Conservation (phyloP, 257 asterid genomes). For the Capsicum rhomboideum region DNA sequence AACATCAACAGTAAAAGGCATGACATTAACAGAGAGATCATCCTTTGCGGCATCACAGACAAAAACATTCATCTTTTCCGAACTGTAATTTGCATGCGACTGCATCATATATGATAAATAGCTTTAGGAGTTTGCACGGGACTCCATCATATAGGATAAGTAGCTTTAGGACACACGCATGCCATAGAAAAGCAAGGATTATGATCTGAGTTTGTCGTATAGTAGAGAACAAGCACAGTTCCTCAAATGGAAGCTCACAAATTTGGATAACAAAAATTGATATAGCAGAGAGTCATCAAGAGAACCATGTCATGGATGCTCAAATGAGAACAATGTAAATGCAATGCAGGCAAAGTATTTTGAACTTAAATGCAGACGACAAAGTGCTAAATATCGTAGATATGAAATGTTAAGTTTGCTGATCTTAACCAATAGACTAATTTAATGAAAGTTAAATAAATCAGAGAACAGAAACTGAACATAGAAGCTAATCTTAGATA, state of each 20-base stretch:
- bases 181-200: background rate
- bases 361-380: background rate
- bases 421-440: background rate
- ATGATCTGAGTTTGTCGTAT: background rate
- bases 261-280: background rate
- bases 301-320: background rate
- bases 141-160: slow-evolving; percentile 28
- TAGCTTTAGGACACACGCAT: background rate
- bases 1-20: slow-evolving; percentile 62
- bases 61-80: slow-evolving; percentile 41
- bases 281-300: background rate
- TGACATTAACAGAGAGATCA: slow-evolving; percentile 41
- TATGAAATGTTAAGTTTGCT: background rate
- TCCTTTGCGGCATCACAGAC: slow-evolving; percentile 60
- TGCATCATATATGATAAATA: slow-evolving; percentile 17
- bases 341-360: background rate
- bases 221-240: background rate
- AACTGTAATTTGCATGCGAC: slow-evolving; percentile 43
- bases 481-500: background rate
- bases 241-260: background rate
- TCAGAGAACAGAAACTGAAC: background rate
- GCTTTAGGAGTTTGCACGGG: slow-evolving; percentile 19
- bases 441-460: background rate
- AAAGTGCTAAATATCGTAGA: background rate
- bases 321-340: background rate